These are phyloP conservation scores for Myxozyma mucilagina DNA, from an alignment of 805 yeast species.

Conservation along the genomic window DNA sequence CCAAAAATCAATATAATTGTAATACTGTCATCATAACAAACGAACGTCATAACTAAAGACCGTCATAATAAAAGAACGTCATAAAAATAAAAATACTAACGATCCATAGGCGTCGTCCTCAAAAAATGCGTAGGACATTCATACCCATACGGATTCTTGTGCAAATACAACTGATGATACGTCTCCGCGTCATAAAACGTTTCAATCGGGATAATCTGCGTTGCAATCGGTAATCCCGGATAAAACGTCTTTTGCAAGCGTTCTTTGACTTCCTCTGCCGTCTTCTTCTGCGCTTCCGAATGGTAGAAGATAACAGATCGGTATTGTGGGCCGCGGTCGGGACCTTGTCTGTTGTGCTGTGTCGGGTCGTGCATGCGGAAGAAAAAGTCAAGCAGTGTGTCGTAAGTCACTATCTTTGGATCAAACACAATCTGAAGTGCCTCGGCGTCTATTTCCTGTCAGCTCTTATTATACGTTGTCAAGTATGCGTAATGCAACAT, in stretches of 20 bases:
- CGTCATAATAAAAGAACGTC: background rate
- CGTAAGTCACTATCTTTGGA: slow-evolving; percentile 60
- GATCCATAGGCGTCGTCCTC: slow-evolving; percentile 48
- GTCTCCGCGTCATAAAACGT: slow-evolving; percentile 93
- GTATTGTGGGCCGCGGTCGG: slow-evolving; percentile 86
- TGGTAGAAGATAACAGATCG: slow-evolving; percentile 78
- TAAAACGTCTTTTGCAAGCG: slow-evolving; percentile 73
- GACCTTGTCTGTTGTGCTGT: slow-evolving; percentile 77
- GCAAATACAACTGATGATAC: slow-evolving; percentile 82
- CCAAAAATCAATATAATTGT: too few relatives aligned
- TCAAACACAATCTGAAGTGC: slow-evolving; percentile 80
- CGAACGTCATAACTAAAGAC: background rate
- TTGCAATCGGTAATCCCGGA: slow-evolving; percentile 62
- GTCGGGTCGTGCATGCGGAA: slow-evolving; percentile 96
- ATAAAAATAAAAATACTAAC: background rate
- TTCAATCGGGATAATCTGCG: slow-evolving; percentile 65
- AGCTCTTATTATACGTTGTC: background rate
- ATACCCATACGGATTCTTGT: slow-evolving; percentile 80
- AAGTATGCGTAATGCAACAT: slow-evolving; percentile 2
- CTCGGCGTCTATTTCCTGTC: slow-evolving; percentile 56
- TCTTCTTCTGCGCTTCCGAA: slow-evolving; percentile 49
- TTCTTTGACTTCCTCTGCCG: slow-evolving; percentile 50
- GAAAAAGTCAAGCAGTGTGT: slow-evolving; percentile 74
- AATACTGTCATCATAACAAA: too few relatives aligned
- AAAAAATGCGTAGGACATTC: slow-evolving; percentile 87